These are phyloP conservation scores for Physcomitrium patens DNA, from an alignment of 225 moss, liverwort and hornwort species.

Conservation along the genomic window DNA sequence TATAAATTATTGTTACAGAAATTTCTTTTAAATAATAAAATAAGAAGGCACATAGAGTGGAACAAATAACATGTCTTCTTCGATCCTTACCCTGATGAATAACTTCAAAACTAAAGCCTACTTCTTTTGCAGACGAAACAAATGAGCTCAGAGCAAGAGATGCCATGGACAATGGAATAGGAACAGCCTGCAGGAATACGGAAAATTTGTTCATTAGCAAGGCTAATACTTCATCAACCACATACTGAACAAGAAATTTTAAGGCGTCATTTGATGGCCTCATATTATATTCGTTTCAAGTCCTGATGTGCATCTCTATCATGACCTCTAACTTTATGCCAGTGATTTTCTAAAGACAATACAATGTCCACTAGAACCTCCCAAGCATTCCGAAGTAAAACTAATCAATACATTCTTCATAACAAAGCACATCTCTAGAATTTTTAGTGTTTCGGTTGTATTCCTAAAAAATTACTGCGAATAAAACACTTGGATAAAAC, in stretches of 20 bases:
- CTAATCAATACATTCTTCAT: constrained; percentile 1
- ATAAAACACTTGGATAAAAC: constrained; percentile 38
- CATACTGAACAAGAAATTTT: neutral
- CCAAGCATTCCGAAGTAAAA: neutral
- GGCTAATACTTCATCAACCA: constrained; percentile 8
- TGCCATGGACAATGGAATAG: constrained; percentile 72
- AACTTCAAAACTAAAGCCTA: constrained; percentile 70
- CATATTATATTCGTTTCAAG: neutral
- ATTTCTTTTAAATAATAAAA: no score
- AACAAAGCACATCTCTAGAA: neutral
- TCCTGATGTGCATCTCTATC: neutral
- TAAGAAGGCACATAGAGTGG: no score
- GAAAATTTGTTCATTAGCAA: constrained; percentile 14
- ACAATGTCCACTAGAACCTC: neutral
- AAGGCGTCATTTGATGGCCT: neutral
- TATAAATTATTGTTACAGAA: no score
- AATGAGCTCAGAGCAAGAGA: constrained; percentile 73
- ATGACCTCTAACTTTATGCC: neutral
- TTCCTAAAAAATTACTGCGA: constrained; percentile 8
- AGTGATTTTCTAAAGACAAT: neutral
- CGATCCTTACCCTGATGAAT: constrained; percentile 41
- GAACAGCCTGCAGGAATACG: constrained; percentile 68
- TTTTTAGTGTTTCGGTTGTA: neutral
- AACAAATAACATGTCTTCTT: no score
- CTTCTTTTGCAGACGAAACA: constrained; percentile 74